A percentile compares a stretch with the other conserved stretches of the same genome.
These are phyloP conservation scores for Lactarius deliciosus DNA, from an alignment of 768 basidiomycete genomes.

Conservation along the genomic window DNA sequence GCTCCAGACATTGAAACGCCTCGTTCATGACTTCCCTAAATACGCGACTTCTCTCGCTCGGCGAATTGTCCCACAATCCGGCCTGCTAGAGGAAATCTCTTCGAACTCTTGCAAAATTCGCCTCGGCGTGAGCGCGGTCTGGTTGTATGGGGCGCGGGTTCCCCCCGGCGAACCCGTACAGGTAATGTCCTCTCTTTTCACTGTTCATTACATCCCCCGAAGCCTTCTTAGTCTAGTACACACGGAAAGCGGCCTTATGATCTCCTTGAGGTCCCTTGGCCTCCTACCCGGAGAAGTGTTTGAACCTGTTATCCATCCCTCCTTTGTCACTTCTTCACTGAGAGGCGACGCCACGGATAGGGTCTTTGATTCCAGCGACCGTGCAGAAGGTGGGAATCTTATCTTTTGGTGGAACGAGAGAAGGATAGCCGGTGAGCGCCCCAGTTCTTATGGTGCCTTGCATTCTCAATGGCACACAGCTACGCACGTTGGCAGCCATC, in stretches of 20 bases:
- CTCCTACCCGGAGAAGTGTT: slow-evolving; percentile 64
- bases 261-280: slow-evolving; percentile 58
- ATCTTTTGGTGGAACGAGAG: slow-evolving; percentile 92
- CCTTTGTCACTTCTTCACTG: slow-evolving; percentile 52
- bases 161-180: slow-evolving; percentile 64
- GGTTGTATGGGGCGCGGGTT: slow-evolving; percentile 77
- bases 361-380: slow-evolving; percentile 89
- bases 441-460: slow-evolving; percentile 20
- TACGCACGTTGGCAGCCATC: slow-evolving; percentile 55
- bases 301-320: slow-evolving; percentile 67
- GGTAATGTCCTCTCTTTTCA: slow-evolving; percentile 37
- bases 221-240: slow-evolving; percentile 70
- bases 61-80: slow-evolving; percentile 54
- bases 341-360: slow-evolving; percentile 57
- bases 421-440: slow-evolving; percentile 64
- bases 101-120: slow-evolving; percentile 55
- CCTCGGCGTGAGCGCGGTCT: slow-evolving; percentile 57
- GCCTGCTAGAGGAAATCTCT: slow-evolving; percentile 54
- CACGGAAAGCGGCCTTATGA: slow-evolving; percentile 65
- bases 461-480: slow-evolving; percentile 33
- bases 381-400: slow-evolving; percentile 70
- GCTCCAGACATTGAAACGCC: slow-evolving; percentile 56
- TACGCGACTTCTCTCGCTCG: slow-evolving; percentile 76
- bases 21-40: slow-evolving; percentile 88
- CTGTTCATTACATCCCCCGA: neutral